phyloP scores from a whole-genome alignment of 2,329 filamentous ascomycete genomes.

The Allantophomopsis lycopodina region DNA sequence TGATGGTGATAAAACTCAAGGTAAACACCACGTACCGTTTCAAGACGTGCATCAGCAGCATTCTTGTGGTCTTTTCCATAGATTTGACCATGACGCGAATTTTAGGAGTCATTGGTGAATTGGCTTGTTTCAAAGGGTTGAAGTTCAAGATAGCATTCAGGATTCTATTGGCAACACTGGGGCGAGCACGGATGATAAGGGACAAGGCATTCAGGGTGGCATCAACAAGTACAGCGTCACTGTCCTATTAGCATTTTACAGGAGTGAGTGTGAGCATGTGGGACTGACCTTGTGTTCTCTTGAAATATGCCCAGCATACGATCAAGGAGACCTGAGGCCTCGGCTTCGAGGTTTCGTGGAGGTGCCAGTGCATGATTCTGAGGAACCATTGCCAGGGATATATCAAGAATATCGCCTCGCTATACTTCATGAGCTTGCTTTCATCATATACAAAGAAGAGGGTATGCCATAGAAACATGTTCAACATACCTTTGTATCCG shows the following conservation, averaged over 20 bases:
- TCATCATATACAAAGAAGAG: constrained; percentile 2
- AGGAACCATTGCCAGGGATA: constrained; percentile 76
- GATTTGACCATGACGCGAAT: constrained; percentile 76
- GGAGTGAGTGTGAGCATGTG: constrained; percentile 1
- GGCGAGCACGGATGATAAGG: constrained; percentile 68
- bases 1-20: not conserved
- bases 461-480: not conserved
- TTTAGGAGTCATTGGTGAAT: constrained; percentile 63
- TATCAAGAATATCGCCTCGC: constrained; percentile 64
- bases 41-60: constrained; percentile 69
- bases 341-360: constrained; percentile 73
- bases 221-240: constrained; percentile 79
- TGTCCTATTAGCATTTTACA: constrained; percentile 28
- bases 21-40: constrained; percentile 45
- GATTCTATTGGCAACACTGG: constrained; percentile 72
- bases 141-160: constrained; percentile 77
- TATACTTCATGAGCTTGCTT: constrained; percentile 20
- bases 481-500: constrained; percentile 64
- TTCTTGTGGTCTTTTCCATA: constrained; percentile 85
- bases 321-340: constrained; percentile 82
- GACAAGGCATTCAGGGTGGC: constrained; percentile 83
- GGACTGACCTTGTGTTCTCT: constrained; percentile 65
- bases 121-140: constrained; percentile 75
- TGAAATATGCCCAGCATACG: constrained; percentile 75
- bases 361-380: constrained; percentile 71